Evolutionary conservation across 805 yeast species (phyloP), one percentile per base, ranked within the genome.

Genomic region (Cyberlindnera sargentensis): DNA sequence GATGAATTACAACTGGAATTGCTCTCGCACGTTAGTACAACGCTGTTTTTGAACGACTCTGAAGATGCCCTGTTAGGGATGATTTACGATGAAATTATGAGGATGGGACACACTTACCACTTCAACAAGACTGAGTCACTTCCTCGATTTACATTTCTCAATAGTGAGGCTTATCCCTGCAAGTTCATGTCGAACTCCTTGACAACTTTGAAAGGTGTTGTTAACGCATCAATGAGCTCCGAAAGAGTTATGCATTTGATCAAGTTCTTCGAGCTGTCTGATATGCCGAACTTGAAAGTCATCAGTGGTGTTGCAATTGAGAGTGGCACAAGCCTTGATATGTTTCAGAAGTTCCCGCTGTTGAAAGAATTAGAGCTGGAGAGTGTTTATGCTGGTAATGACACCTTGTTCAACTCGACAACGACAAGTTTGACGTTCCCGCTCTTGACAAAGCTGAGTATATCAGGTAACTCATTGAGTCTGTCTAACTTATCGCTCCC

Each of bases 301-400:
- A 43, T 56, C 5, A 40, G 39, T 5, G 56, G 50, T 4, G 43
- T 55, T 10, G 52, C 59, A 1, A 49, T 56, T 15, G 57, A 55
- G 32, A 49, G 52, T 35, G 61, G 60, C 1, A 3, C 42, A 1
- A 39, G 44, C 10, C 34, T 56, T 10, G 37, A 48, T 31, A 40
- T 55, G 20, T 56, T 56, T 47, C 53, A 49, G 23, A 41, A 36
- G 10, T 56, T 49, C 29, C 20, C 30, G 6, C 36, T 44, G 9
- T 38, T 56, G 34, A 44, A 48, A 11, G 32, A 28, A 2, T 33
- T 56, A 15, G 42, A 46, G 9, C 34, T 56, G 32, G 52, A 56
- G 35, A 48, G 55, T 25, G 55, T 55, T 8, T 53, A 43, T 32
- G 44, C 52, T 7, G 57, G 52, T 2, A 46, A 47, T 31, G 31